These are phyloP conservation scores for Drechslera avenae DNA, from an alignment of 2,329 filamentous ascomycete species.

Conservation along the genomic window DNA sequence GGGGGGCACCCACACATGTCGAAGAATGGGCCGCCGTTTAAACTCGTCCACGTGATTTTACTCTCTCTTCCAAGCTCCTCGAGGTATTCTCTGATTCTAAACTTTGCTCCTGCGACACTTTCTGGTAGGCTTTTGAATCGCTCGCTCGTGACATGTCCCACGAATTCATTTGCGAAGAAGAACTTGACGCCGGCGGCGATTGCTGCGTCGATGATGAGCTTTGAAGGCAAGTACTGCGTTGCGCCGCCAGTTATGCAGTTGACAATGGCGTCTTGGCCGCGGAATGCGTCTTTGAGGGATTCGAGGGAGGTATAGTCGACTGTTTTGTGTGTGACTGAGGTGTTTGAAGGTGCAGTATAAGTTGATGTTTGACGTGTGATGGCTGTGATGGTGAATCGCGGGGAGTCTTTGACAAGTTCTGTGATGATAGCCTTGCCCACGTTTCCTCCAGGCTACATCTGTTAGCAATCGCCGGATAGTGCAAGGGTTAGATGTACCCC, in stretches of 20 bases:
- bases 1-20: conserved; percentile 41
- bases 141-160: conserved; percentile 31
- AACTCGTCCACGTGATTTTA: conserved; percentile 36
- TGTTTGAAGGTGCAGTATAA: conserved; percentile 21
- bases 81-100: conserved; percentile 34
- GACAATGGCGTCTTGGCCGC: conserved; percentile 62
- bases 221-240: conserved; percentile 52
- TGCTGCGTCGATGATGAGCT: conserved; percentile 45
- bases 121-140: conserved; percentile 38
- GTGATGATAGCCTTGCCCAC: conserved; percentile 39
- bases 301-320: conserved; percentile 34
- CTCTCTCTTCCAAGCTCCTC: conserved; percentile 27
- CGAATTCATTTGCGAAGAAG: conserved; percentile 45
- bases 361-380: conserved; percentile 34
- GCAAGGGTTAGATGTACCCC: conserved; percentile 30
- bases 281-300: conserved; percentile 50
- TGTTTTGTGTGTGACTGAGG: conserved; percentile 25
- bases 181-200: conserved; percentile 41
- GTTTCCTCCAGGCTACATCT: conserved; percentile 37
- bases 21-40: conserved; percentile 47
- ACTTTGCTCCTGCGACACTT: conserved; percentile 32
- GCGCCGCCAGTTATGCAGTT: conserved; percentile 53
- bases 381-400: conserved; percentile 35
- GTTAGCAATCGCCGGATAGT: neutral
- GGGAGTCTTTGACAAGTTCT: conserved; percentile 29